These are phyloP conservation scores for Nakaseomyces delphensis DNA, from an alignment of 1,139 yeast species.

Conservation along the genomic window DNA sequence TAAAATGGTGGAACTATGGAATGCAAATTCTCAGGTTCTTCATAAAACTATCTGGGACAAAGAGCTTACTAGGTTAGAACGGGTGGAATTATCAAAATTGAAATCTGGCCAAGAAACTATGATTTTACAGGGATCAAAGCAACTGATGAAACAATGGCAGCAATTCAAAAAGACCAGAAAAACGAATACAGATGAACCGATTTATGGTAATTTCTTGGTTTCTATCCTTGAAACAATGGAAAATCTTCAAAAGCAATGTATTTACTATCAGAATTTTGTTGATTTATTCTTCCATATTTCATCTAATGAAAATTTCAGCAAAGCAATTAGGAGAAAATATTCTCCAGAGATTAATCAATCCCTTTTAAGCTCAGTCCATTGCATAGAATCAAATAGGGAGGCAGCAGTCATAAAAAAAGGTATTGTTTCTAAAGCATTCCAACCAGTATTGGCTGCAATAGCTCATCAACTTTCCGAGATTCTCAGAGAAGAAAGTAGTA, in stretches of 20 bases:
- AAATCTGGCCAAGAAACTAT: neutral
- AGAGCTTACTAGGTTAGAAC: slow-evolving; percentile 12
- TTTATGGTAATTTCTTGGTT: slow-evolving; percentile 11
- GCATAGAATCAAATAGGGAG: slow-evolving; percentile 44
- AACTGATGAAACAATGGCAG: slow-evolving; percentile 19
- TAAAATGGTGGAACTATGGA: slow-evolving; percentile 34
- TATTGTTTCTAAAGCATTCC: slow-evolving; percentile 49
- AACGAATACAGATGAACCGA: slow-evolving; percentile 12
- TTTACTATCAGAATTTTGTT: slow-evolving; percentile 58
- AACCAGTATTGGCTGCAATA: slow-evolving; percentile 33
- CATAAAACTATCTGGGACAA: slow-evolving; percentile 20
- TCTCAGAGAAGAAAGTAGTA: slow-evolving; percentile 34
- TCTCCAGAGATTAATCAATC: slow-evolving; percentile 36
- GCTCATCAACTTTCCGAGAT: slow-evolving; percentile 37
- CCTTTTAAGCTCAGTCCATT: slow-evolving; percentile 28
- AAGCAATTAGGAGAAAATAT: slow-evolving; percentile 35
- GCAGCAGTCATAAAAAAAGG: slow-evolving; percentile 47
- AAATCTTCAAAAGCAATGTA: slow-evolving; percentile 36
- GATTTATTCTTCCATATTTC: slow-evolving; percentile 59
- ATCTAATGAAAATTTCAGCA: slow-evolving; percentile 40
- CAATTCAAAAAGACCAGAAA: slow-evolving; percentile 14
- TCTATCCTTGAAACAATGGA: slow-evolving; percentile 27
- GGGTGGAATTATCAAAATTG: neutral
- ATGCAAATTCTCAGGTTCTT: slow-evolving; percentile 15
- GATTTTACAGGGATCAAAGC: neutral